Base-by-base conservation (phyloP, 2,329 filamentous ascomycete genomes). In the Lojkania enalia region DNA sequence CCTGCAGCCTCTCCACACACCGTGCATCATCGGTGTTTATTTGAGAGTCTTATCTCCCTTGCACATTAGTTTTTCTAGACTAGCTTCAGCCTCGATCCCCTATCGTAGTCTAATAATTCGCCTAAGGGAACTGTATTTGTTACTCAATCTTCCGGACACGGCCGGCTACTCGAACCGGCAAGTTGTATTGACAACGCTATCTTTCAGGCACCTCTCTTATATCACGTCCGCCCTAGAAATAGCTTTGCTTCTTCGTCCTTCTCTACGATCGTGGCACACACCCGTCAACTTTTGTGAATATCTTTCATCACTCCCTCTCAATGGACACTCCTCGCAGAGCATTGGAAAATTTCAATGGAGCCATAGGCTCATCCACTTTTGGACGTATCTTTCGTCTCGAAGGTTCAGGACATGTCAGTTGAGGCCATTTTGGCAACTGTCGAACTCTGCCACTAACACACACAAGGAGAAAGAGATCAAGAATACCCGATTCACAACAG, bases 401-500 rank as follows among this genome's bases (percentile, higher is more conserved):
- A 54, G 88, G 88, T 52, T 90, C 81, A 29, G 88, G 89, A 58
- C 87, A 92, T 81, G 86, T 89, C 78, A 77, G 84, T 77, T 33
- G 53, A 42, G 27, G 42, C 40, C 39, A 21, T 20, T 23, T 18
- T 49, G 44, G n/a, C 11, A 31, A 29, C 25, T 18, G 9, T 20
- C 14, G 9, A 21, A 31, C 39, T 51, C 38, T 45, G 4, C 7
- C 30, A 43, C 42, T 54, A 19, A 65, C 57, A 18, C 40, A 27
- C 43, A 33, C 42, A 31, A 88, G 85, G 79, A 79, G 49, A 79
- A 77, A 54, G 85, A 89, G 67, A 83, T 88, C 43, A 85, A 86
- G 63, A 84, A 85, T 18, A 85, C 88, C n/a, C 78, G 79, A 55
- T 94, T 95, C 74, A 82, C 88, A 54, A 92, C 88, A 20, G 90